Evolutionary conservation across 176 grass and related monocot genomes (phyloP).

Genomic region (Rhynchospora breviuscula): DNA sequence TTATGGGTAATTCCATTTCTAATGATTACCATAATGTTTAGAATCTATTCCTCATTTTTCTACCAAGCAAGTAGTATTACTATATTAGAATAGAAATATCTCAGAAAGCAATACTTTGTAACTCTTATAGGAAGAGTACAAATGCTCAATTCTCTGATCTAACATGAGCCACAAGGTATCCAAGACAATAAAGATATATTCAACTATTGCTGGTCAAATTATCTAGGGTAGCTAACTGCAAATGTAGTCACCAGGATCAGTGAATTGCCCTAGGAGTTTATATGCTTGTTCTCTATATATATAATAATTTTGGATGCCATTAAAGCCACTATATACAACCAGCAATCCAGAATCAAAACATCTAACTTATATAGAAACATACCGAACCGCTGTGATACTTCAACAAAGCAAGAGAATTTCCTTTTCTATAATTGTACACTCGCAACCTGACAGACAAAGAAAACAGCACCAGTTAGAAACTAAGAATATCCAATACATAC

Average conservation of each 20-base stretch:
- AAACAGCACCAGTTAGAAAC: background rate
- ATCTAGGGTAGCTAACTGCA: background rate
- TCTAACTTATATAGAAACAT: slow-evolving; percentile 10
- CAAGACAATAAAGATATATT: background rate
- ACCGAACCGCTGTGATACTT: slow-evolving; percentile 77
- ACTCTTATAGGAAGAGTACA: background rate
- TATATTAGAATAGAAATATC: background rate
- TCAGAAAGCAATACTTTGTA: background rate
- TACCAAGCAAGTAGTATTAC: background rate
- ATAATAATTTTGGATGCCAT: background rate
- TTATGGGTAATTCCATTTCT: background rate
- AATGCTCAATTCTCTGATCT: background rate
- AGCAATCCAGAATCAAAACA: background rate
- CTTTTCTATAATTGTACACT: slow-evolving; percentile 78
- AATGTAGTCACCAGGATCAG: background rate
- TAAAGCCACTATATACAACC: background rate
- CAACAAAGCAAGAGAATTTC: slow-evolving; percentile 58
- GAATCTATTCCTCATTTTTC: background rate
- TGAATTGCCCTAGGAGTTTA: background rate
- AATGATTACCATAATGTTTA: background rate
- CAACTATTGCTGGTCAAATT: background rate
- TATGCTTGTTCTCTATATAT: background rate
- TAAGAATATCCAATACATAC: slow-evolving; percentile 14
- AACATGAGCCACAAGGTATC: background rate
- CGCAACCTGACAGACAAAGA: slow-evolving; percentile 50